phyloP scores from a whole-genome alignment of 345 rosid species.

The Raphanus sativus region DNA sequence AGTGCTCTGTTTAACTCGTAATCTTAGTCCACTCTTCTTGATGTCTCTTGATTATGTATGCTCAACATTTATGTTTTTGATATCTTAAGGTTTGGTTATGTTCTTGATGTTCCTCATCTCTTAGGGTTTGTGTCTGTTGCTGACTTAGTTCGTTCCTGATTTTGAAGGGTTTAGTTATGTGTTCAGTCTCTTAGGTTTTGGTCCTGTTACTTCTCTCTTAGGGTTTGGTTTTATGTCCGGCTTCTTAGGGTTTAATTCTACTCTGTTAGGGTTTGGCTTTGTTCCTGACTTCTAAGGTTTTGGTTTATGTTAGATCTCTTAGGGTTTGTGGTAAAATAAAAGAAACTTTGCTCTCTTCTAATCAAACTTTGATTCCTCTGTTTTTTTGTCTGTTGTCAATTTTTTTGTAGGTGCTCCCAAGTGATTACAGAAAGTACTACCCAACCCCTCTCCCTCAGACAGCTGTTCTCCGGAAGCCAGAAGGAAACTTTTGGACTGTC shows the following conservation, averaged over 20 bases:
- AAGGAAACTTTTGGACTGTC: conserved; percentile 27
- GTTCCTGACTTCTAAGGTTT: background rate
- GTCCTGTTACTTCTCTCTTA: background rate
- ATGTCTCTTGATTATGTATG: too few species aligned
- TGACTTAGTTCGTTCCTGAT: background rate
- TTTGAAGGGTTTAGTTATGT: too few species aligned
- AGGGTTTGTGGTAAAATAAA: background rate
- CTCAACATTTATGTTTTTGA: too few species aligned
- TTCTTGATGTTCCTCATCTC: too few species aligned
- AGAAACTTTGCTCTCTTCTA: too few species aligned
- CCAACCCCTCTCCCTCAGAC: conserved; percentile 26
- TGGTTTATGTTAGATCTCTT: background rate
- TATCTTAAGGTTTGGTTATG: background rate
- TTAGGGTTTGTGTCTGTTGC: too few species aligned
- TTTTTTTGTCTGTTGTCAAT: background rate
- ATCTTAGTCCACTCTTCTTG: too few species aligned
- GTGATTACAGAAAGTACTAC: conserved; percentile 14
- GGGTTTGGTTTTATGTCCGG: background rate
- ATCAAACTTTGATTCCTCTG: background rate
- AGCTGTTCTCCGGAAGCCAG: conserved; percentile 20
- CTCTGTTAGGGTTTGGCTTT: background rate
- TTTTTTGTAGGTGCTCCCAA: conserved; percentile 17
- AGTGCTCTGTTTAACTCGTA: too few species aligned
- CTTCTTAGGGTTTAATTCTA: background rate
- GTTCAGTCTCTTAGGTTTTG: background rate